These are phyloP conservation scores for Cytidiella melzeri DNA, from an alignment of 768 basidiomycete genomes.

Conservation along the genomic window DNA sequence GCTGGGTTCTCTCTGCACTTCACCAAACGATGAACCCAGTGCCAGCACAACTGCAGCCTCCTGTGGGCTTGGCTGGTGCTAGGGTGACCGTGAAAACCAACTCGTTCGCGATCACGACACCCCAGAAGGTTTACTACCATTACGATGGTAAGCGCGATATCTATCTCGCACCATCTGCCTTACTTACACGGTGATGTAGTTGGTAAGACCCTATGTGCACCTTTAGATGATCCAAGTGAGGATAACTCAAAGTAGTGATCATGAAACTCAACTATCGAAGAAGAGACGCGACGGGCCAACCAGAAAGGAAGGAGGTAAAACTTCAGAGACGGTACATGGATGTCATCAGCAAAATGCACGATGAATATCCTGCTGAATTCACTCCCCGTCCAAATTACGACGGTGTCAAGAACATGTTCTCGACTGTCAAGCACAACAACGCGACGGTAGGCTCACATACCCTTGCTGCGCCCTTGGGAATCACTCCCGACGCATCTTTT, in stretches of 20 bases:
- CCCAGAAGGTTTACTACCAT: conserved; percentile 1
- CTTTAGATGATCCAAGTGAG: neutral
- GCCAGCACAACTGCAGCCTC: too few species aligned
- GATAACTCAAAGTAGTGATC: conserved; percentile 1
- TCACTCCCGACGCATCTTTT: neutral
- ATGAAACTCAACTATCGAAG: neutral
- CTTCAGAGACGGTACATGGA: conserved; percentile 1
- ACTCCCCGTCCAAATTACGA: conserved; percentile 4
- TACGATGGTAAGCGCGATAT: conserved; percentile 5
- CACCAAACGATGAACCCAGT: too few species aligned
- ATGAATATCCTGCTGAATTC: neutral
- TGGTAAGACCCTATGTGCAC: neutral
- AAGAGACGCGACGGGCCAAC: neutral
- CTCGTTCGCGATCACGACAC: conserved; percentile 3
- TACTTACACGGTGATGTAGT: neutral
- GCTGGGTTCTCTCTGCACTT: too few species aligned
- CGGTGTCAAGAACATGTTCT: conserved; percentile 8
- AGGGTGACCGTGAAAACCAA: conserved; percentile 1
- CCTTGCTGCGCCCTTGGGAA: neutral
- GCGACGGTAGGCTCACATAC: neutral
- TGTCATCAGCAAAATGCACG: conserved; percentile 9
- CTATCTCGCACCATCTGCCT: neutral
- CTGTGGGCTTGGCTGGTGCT: too few species aligned
- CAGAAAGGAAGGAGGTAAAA: neutral
- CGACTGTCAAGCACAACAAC: neutral